Percentiles rank a stretch among this genome's conserved stretches.
Evolutionary conservation across 306 rosid genomes (phyloP).

Genomic region (Sicyos edulis): DNA sequence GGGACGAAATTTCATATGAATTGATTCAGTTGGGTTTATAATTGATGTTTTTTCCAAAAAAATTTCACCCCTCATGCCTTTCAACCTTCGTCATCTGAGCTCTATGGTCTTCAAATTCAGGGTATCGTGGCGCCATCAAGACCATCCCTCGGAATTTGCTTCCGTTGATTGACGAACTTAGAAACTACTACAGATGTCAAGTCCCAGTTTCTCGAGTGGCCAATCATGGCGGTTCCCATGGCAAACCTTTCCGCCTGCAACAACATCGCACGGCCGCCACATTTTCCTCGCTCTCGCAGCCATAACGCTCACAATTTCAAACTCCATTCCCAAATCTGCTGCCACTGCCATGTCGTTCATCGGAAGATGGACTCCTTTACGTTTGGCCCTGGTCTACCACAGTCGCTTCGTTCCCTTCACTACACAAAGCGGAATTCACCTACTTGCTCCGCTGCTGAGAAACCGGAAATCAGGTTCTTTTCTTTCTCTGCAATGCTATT

Average conservation of each 20-base stretch:
- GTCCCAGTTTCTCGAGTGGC: not conserved
- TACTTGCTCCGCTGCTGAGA: conserved; percentile 58
- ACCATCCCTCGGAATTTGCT: conserved; percentile 16
- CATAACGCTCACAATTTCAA: not conserved
- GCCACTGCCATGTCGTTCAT: not conserved
- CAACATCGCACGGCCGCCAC: not conserved
- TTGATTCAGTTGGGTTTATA: no score
- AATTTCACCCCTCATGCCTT: not conserved
- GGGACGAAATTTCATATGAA: no score
- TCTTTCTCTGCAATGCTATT: not conserved
- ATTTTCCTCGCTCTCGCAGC: not conserved
- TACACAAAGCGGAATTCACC: conserved; percentile 21
- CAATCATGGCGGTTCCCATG: not conserved
- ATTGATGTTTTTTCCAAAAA: no score
- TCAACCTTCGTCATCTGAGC: not conserved
- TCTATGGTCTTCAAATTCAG: conserved; percentile 12
- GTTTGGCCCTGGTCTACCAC: conserved; percentile 2
- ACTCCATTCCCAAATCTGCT: not conserved
- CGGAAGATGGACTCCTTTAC: conserved; percentile 19
- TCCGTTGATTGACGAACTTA: not conserved
- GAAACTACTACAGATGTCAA: not conserved
- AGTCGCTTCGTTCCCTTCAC: conserved; percentile 12
- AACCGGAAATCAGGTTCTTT: conserved; percentile 69
- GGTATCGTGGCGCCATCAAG: conserved; percentile 19
- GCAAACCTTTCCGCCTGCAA: conserved; percentile 1